Percentiles rank a stretch among this genome's conserved stretches.
These are phyloP conservation scores for Colletotrichum agaves DNA, from an alignment of 2,329 filamentous ascomycete genomes.

Conservation along the genomic window DNA sequence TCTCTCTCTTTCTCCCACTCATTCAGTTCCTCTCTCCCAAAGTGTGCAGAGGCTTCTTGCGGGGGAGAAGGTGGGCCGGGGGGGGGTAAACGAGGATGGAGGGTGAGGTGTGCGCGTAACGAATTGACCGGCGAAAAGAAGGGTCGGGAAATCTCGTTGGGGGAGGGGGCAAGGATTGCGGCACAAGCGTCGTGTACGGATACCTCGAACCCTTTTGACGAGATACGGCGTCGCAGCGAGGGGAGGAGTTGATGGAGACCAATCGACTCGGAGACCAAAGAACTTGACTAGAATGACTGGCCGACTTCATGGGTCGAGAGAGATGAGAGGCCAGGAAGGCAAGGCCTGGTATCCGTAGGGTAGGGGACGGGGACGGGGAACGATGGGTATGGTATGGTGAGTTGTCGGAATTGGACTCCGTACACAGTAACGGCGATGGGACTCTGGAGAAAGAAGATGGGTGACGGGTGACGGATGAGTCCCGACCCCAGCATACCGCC, in stretches of 20 bases:
- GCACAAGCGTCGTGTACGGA: slow-evolving; percentile 14
- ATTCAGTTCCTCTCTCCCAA: not conserved
- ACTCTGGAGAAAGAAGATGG: slow-evolving; percentile 8
- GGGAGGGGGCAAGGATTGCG: slow-evolving; percentile 31
- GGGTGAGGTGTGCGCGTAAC: slow-evolving; percentile 27
- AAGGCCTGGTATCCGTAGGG: slow-evolving; percentile 18
- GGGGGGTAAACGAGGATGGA: slow-evolving; percentile 17
- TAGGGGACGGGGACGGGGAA: slow-evolving; percentile 16
- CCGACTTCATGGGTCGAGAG: slow-evolving; percentile 17
- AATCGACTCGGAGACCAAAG: not conserved
- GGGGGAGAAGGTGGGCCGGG: not conserved
- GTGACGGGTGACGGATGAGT: slow-evolving; percentile 25
- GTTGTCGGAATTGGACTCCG: not conserved
- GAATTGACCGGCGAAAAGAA: slow-evolving; percentile 27
- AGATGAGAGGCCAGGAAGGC: slow-evolving; percentile 16
- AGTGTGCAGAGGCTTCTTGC: slow-evolving; percentile 10
- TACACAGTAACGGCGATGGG: slow-evolving; percentile 11
- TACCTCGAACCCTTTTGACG: slow-evolving; percentile 5
- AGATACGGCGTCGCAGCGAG: slow-evolving; percentile 15
- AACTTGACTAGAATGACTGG: not conserved
- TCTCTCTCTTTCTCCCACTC: not conserved
- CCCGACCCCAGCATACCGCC: slow-evolving; percentile 24
- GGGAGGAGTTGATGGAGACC: not conserved
- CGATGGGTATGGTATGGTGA: slow-evolving; percentile 16
- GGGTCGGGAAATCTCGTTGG: slow-evolving; percentile 29